These are phyloP conservation scores for Ophiostoma himal-ulmi DNA, from an alignment of 2,329 filamentous ascomycete genomes.

Conservation along the genomic window DNA sequence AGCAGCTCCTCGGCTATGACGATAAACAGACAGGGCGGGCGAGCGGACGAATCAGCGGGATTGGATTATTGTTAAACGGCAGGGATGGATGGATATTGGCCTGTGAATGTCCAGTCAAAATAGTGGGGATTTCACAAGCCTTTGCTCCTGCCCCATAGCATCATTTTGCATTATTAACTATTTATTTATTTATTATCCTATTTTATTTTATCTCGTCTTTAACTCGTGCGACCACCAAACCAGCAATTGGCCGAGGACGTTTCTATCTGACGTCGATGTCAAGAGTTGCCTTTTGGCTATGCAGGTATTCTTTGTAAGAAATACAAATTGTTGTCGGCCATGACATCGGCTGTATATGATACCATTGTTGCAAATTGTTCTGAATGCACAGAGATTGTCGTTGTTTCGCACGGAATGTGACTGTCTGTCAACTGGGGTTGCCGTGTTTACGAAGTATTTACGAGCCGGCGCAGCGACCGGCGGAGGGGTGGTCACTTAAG, in stretches of 20 bases:
- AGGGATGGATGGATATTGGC: slow-evolving; percentile 15
- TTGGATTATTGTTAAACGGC: slow-evolving; percentile 28
- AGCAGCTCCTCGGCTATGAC: slow-evolving; percentile 30
- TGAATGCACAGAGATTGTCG: neutral
- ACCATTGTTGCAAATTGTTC: too few species aligned
- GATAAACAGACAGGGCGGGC: slow-evolving; percentile 27
- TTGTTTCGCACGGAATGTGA: neutral
- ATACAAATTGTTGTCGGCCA: too few species aligned
- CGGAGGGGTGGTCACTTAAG: slow-evolving; percentile 12
- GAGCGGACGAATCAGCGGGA: slow-evolving; percentile 29
- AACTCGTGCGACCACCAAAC: slow-evolving; percentile 12
- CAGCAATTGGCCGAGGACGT: slow-evolving; percentile 20
- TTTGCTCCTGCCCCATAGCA: neutral
- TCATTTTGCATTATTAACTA: neutral
- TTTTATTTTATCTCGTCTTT: neutral
- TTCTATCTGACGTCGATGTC: neutral
- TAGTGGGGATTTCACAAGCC: slow-evolving; percentile 22
- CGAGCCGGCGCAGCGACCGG: slow-evolving; percentile 17
- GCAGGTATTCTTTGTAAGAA: neutral
- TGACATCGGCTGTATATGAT: too few species aligned
- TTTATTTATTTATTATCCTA: neutral
- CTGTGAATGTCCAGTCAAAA: neutral
- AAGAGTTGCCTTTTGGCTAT: neutral
- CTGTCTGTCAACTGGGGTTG: neutral
- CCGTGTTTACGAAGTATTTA: slow-evolving; percentile 25